Evolutionary conservation across 768 basidiomycete genomes (phyloP).

Genomic region (Pluteus cervinus): DNA sequence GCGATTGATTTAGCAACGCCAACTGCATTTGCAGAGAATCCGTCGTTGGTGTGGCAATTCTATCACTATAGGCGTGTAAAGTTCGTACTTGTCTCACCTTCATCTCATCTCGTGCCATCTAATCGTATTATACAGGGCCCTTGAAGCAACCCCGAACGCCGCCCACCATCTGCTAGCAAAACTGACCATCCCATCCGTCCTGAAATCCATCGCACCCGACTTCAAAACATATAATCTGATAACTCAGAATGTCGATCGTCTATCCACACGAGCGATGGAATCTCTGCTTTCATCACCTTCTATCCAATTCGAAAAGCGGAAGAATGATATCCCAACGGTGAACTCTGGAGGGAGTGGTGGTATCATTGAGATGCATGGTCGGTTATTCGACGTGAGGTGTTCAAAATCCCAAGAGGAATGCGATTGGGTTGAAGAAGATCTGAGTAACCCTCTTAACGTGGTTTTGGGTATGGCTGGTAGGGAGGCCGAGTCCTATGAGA

Average conservation of each 20-base stretch:
- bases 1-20: conserved; percentile 25
- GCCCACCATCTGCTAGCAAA: conserved; percentile 33
- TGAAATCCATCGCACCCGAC: conserved; percentile 18
- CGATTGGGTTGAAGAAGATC: too few relatives aligned
- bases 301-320: too few relatives aligned
- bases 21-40: conserved; percentile 23
- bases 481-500: too few relatives aligned
- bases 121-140: too few relatives aligned
- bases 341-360: too few relatives aligned
- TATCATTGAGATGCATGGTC: too few relatives aligned
- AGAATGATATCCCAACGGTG: too few relatives aligned
- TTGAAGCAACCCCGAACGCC: conserved; percentile 30
- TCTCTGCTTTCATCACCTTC: not conserved
- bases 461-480: not conserved
- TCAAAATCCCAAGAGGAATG: too few relatives aligned
- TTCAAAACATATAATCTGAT: too few relatives aligned
- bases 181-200: conserved; percentile 21
- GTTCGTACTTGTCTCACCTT: conserved; percentile 7
- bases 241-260: conserved; percentile 39
- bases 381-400: too few relatives aligned
- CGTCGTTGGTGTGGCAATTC: conserved; percentile 30
- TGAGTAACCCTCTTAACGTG: too few relatives aligned
- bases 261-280: conserved; percentile 23
- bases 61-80: conserved; percentile 27
- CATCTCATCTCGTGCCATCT: not conserved